Conservation (phyloP, 805 yeast species). For the Blastobotrys parvus region DNA sequence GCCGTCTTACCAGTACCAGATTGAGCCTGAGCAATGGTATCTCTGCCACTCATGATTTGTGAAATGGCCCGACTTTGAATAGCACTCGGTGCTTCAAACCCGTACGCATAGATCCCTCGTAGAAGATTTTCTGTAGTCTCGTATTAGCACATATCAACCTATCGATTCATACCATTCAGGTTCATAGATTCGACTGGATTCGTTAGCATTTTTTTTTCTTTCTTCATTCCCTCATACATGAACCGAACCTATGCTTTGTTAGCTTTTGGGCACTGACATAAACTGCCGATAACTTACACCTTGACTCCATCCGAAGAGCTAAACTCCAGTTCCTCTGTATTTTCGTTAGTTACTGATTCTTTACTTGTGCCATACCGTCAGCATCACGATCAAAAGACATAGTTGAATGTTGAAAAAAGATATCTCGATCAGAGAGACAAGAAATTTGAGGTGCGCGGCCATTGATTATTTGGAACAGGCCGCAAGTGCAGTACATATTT, state of each 20-base stretch:
- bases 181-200: slow-evolving; percentile 25
- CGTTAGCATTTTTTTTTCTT: slow-evolving; percentile 20
- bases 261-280: slow-evolving; percentile 21
- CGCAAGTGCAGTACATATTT: background rate
- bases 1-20: slow-evolving; percentile 93
- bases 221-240: slow-evolving; percentile 2
- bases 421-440: background rate
- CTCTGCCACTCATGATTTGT: slow-evolving; percentile 69
- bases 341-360: slow-evolving; percentile 1
- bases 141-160: background rate
- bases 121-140: slow-evolving; percentile 11
- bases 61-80: slow-evolving; percentile 75
- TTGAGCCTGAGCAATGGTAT: slow-evolving; percentile 76
- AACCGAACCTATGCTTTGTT: slow-evolving; percentile 5
- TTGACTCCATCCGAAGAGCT: slow-evolving; percentile 41
- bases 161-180: slow-evolving; percentile 22
- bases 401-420: background rate
- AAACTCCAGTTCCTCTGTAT: slow-evolving; percentile 43
- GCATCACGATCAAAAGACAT: slow-evolving; percentile 12
- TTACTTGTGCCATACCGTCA: slow-evolving; percentile 13
- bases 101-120: slow-evolving; percentile 66
- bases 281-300: slow-evolving; percentile 7
- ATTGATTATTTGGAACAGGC: no score
- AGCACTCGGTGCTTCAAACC: slow-evolving; percentile 75
- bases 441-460: background rate